Evolutionary conservation across 2,329 filamentous ascomycete species (phyloP).

Genomic region (Stromatinia cepivora): DNA sequence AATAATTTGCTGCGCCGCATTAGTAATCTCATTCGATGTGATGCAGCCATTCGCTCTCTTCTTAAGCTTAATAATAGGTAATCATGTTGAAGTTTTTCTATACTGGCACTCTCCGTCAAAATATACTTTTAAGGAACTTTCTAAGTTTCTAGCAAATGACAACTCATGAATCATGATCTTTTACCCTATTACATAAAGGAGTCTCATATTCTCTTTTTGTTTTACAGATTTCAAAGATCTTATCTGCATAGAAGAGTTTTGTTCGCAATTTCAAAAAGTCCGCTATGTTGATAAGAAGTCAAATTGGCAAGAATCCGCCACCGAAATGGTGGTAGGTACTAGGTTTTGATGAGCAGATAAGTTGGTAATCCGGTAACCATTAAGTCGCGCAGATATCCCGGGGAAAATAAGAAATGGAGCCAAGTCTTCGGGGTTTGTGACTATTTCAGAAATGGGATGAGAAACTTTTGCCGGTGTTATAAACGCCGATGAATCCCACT

Average conservation of each 20-base stretch:
- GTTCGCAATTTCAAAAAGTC: background rate
- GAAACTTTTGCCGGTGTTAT: background rate
- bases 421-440: background rate
- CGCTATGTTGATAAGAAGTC: background rate
- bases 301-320: background rate
- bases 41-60: background rate
- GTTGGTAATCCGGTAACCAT: background rate
- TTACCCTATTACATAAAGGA: background rate
- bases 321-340: background rate
- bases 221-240: background rate
- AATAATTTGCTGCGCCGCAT: constrained; percentile 3
- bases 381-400: no score
- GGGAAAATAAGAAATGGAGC: background rate
- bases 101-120: background rate
- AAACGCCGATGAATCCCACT: background rate
- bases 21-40: background rate
- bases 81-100: background rate
- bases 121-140: constrained; percentile 2
- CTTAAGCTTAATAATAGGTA: background rate
- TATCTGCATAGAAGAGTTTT: background rate
- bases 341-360: background rate
- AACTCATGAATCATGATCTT: background rate
- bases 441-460: background rate
- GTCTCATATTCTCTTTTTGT: background rate
- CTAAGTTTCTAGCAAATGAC: background rate